Evolutionary conservation across 2,329 filamentous ascomycete genomes (phyloP), one percentile per base, ranked within the genome.

Genomic region (Aspergillus transmontanensis): DNA sequence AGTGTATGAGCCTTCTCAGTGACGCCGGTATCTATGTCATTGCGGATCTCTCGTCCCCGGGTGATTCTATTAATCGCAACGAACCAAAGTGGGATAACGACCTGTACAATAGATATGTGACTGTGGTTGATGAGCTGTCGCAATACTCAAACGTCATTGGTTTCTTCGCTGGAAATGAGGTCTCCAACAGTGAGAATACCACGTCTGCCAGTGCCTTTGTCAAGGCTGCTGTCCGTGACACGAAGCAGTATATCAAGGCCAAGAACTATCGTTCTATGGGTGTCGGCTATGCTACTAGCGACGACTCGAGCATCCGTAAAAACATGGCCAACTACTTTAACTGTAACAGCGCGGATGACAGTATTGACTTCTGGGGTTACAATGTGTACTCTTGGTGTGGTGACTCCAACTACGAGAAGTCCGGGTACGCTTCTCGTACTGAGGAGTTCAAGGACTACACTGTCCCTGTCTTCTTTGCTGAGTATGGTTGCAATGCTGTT

Each of bases 351-450:
- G 79, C 87, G 65, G 82, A 84, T n/a, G 79, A 81, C 72, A 78
- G 90, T 66, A 96, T 97, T 69, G 95, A 98, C 79, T 98, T 95
- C 84, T 98, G 93, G 92, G 94, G 94, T 64, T 97, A 97, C 89
- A 98, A 98, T 84, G 96, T 98, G 82, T 98, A 98, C 86, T 96
- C 93, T 50, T 98, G 94, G 94, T 98, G 94, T 78, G 94, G 94
- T 69, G 79, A 93, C 73, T 96, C 91, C 75, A 88, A 83, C 71
- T 94, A 91, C 82, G 76, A 84, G 41, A 77, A 85, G 66, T 97
- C 94, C 2, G 92, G 92, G 58, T 98, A 93, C 80, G 84, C 89
- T 66, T 84, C 87, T 64, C 90, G 94, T 78, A 93, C 93, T 69
- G 80, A 91, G 66, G 94, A 97, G 81, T 97, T 97, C 83, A 79